These are phyloP conservation scores for Blastosporella zonata DNA, from an alignment of 1,284 basidiomycete species.

Conservation along the genomic window DNA sequence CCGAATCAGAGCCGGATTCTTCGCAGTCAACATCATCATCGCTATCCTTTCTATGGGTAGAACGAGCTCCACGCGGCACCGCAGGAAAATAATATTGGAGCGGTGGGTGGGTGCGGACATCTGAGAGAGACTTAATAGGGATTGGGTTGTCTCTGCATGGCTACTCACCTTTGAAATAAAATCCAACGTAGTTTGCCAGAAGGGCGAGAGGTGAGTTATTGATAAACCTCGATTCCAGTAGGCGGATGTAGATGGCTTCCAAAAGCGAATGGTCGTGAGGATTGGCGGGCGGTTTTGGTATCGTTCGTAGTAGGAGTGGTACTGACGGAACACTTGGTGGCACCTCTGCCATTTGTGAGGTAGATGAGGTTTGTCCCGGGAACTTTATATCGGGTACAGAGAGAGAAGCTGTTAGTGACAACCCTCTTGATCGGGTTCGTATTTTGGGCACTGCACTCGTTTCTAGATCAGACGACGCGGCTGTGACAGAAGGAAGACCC, in stretches of 20 bases:
- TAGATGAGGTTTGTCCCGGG: neutral
- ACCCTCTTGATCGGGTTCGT: slow-evolving; percentile 16
- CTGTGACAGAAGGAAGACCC: slow-evolving; percentile 20
- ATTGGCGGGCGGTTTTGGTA: slow-evolving; percentile 41
- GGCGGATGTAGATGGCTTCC: slow-evolving; percentile 61
- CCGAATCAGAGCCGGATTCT: slow-evolving; percentile 23
- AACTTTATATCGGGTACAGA: slow-evolving; percentile 7
- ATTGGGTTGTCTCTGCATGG: neutral
- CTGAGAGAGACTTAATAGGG: slow-evolving; percentile 29
- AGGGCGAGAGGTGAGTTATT: slow-evolving; percentile 61
- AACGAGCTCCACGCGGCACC: slow-evolving; percentile 14
- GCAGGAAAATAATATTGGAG: slow-evolving; percentile 59
- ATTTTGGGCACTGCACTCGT: neutral
- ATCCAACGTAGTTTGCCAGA: slow-evolving; percentile 51
- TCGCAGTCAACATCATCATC: slow-evolving; percentile 16
- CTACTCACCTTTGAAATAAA: slow-evolving; percentile 56
- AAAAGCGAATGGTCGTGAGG: slow-evolving; percentile 67
- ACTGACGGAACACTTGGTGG: slow-evolving; percentile 4
- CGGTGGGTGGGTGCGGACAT: slow-evolving; percentile 61
- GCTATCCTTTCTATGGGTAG: neutral
- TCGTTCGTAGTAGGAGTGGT: slow-evolving; percentile 29
- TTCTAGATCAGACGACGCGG: slow-evolving; percentile 4
- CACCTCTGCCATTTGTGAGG: slow-evolving; percentile 1
- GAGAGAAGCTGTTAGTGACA: slow-evolving; percentile 16
- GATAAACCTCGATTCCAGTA: slow-evolving; percentile 64